phyloP scores from a whole-genome alignment of 2,329 filamentous ascomycete species.

The Cladosporium sp. region DNA sequence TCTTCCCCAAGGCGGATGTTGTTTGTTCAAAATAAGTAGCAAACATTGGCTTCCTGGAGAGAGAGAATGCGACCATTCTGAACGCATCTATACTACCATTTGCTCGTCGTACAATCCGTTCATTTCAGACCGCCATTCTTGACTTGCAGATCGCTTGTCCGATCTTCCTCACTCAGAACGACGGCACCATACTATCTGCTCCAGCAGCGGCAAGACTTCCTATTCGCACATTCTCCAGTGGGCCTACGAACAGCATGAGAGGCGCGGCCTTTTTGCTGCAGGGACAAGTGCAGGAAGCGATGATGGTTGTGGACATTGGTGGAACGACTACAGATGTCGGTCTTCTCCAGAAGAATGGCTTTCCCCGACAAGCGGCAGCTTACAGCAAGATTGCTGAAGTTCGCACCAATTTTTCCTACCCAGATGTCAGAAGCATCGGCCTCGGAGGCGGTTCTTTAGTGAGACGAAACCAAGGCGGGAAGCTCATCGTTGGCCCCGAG shows the following conservation, averaged over 20 bases:
- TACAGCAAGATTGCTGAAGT: constrained; percentile 61
- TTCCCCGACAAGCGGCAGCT: constrained; percentile 59
- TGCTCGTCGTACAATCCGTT: constrained; percentile 42
- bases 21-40: constrained; percentile 24
- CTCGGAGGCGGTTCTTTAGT: constrained; percentile 58
- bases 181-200: constrained; percentile 47
- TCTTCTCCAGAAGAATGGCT: constrained; percentile 56
- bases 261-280: constrained; percentile 42
- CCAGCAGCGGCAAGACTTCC: constrained; percentile 45
- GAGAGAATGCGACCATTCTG: constrained; percentile 49
- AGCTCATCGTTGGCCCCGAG: constrained; percentile 54
- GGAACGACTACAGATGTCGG: too few species aligned
- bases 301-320: too few species aligned
- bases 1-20: constrained; percentile 3
- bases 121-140: constrained; percentile 45
- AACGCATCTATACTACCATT: constrained; percentile 47
- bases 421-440: constrained; percentile 57
- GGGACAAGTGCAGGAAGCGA: too few species aligned
- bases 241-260: constrained; percentile 51
- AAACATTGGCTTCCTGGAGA: constrained; percentile 47
- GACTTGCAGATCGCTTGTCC: constrained; percentile 43
- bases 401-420: constrained; percentile 53
- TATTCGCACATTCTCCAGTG: constrained; percentile 50
- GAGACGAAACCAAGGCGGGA: constrained; percentile 31
- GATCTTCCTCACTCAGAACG: constrained; percentile 51